Evolutionary conservation across 1,284 basidiomycete species (phyloP).

Genomic region (Moesziomyces antarcticus): DNA sequence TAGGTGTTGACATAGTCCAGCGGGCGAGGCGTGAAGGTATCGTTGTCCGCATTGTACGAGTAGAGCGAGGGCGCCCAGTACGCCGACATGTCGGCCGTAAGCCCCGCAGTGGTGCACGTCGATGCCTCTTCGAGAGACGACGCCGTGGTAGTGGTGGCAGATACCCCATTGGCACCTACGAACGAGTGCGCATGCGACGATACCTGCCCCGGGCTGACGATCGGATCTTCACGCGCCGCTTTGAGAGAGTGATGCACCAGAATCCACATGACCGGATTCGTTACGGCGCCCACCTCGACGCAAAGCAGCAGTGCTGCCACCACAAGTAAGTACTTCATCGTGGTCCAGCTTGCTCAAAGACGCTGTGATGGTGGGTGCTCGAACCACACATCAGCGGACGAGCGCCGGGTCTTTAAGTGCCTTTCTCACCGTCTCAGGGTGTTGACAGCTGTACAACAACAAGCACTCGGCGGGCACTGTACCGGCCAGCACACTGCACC

Average conservation of each 20-base stretch:
- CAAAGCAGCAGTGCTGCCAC: constrained; percentile 17
- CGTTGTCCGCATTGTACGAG: constrained; percentile 58
- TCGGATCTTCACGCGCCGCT: constrained; percentile 71
- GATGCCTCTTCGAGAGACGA: constrained; percentile 13
- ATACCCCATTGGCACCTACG: constrained; percentile 59
- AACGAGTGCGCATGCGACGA: constrained; percentile 70
- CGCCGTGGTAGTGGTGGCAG: constrained; percentile 20
- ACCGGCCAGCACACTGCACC: too few relatives aligned
- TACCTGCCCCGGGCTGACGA: constrained; percentile 69
- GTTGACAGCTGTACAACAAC: too few relatives aligned
- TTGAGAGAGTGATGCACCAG: constrained; percentile 55
- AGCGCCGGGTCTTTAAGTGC: too few relatives aligned
- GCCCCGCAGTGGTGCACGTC: constrained; percentile 68
- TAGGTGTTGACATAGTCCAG: constrained; percentile 64
- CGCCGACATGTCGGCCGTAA: constrained; percentile 69
- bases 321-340: constrained; percentile 12
- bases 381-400: too few relatives aligned
- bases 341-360: not conserved
- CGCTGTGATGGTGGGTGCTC: not conserved
- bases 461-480: too few relatives aligned
- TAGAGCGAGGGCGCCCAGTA: constrained; percentile 71
- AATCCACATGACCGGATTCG: constrained; percentile 46
- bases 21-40: constrained; percentile 44
- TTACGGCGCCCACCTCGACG: constrained; percentile 11
- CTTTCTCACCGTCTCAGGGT: too few relatives aligned